Evolutionary conservation across 2,329 filamentous ascomycete species (phyloP).

Genomic region (Penicillium sp.): DNA sequence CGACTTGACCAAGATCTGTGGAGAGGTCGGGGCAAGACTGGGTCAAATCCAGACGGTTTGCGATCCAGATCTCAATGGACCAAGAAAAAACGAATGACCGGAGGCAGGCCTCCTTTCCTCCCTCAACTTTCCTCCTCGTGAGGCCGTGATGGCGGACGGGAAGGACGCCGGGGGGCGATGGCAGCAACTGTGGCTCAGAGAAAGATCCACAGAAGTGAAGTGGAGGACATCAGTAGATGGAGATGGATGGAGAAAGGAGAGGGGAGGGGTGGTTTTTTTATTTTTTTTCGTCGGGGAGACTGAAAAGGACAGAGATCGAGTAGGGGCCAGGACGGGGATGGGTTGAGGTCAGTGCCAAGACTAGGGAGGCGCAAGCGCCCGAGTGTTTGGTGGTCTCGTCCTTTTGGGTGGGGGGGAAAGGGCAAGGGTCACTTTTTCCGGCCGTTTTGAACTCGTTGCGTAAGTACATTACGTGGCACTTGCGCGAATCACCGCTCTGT

Average conservation of each 20-base stretch:
- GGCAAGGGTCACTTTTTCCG: background rate
- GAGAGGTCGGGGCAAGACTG: background rate
- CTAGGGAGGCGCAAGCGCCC: slow-evolving; percentile 32
- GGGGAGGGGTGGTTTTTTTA: slow-evolving; percentile 20
- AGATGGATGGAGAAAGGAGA: slow-evolving; percentile 19
- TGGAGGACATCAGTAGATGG: slow-evolving; percentile 28
- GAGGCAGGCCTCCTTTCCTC: slow-evolving; percentile 40
- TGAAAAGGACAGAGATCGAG: slow-evolving; percentile 9
- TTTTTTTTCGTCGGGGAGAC: slow-evolving; percentile 9
- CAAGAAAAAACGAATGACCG: slow-evolving; percentile 35
- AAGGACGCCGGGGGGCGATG: slow-evolving; percentile 22
- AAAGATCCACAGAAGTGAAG: slow-evolving; percentile 20
- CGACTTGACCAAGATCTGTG: slow-evolving; percentile 13
- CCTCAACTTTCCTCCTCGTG: slow-evolving; percentile 28
- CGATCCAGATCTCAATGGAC: slow-evolving; percentile 11
- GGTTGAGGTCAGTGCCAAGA: slow-evolving; percentile 28
- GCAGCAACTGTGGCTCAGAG: slow-evolving; percentile 22
- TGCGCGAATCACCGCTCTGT: too few species aligned
- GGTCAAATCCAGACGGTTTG: background rate
- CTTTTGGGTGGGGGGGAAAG: background rate
- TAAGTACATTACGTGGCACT: too few species aligned
- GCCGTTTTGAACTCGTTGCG: background rate
- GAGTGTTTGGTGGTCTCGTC: background rate
- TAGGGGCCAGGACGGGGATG: slow-evolving; percentile 9
- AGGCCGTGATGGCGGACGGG: slow-evolving; percentile 27